Evolutionary conservation across 2,329 filamentous ascomycete species (phyloP), one percentile per base, ranked within the genome.

Genomic region (Ophiostoma piceae): DNA sequence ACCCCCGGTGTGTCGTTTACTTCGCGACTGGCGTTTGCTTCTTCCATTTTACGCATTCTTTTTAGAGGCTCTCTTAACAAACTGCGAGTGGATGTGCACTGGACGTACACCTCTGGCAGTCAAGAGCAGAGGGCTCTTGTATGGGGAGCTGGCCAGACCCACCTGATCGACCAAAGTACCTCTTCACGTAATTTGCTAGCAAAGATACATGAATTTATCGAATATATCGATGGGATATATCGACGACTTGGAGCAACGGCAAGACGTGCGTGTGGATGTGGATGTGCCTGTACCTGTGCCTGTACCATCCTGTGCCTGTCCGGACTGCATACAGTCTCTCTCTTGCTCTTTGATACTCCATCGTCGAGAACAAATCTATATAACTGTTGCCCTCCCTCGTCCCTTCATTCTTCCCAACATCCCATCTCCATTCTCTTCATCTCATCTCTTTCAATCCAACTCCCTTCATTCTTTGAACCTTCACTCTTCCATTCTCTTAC

Each of bases 391-490:
- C 54, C 66, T 69, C 71, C 67, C 69, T 70, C 68, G 67, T 69
- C 69, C 71, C 68, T 71, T 70, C 69, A 67, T 70, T 71, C 71
- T 70, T 68, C 43, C 60, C 68, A 67, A 41, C 62, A 67, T 66
- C 51, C 66, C 39, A 47, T 65, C 70, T 29, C 62, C 60, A 54
- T 66, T 54, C 41, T 47, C 68, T 57, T 54, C 26, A 65, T 41
- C 16, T 8, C 62, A n/a, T 37, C 57, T 37, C 57, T 39, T 29
- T 65, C 62, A 65, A 14, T n/a, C 3, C 67, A 54, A 69, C 67
- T 47, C 60, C 32, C 29, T 47, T 60, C 68, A 54, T 65, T 69
- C 54, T 67, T 60, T n/a, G 39, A 39, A 68, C 41, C 6, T 43
- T 62, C 68, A 66, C 65, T 66, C 16, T 32, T 47, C 57, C 41